Evolutionary conservation across 202 grass and related monocot genomes (phyloP).

Genomic region (Schoenoplectus triqueter): DNA sequence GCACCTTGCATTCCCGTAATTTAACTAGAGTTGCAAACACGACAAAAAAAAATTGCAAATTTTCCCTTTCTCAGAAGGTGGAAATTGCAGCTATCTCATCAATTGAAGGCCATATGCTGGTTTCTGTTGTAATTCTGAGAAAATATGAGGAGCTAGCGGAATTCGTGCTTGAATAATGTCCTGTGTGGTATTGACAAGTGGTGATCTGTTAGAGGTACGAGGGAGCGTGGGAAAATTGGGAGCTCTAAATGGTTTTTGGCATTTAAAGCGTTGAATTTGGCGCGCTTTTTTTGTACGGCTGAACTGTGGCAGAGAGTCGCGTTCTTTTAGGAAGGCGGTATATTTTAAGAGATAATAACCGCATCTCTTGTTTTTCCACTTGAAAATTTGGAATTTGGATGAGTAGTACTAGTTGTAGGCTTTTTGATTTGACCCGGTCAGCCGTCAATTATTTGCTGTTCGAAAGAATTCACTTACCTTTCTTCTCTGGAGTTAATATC

Average conservation of each 20-base stretch:
- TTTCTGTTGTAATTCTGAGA: background rate
- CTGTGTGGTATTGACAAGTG: conserved; percentile 5
- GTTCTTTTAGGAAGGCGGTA: conserved; percentile 26
- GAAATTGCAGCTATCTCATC: background rate
- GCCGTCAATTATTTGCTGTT: conserved; percentile 35
- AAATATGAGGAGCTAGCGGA: background rate
- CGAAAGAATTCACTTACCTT: conserved; percentile 4
- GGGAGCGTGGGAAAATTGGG: background rate
- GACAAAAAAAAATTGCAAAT: conserved; percentile 7
- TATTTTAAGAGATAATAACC: conserved; percentile 37
- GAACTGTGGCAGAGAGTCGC: conserved; percentile 36
- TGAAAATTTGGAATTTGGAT: background rate
- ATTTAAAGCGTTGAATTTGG: conserved; percentile 45
- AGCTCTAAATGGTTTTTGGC: background rate
- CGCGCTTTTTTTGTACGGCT: conserved; percentile 40
- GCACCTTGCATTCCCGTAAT: conserved; percentile 47
- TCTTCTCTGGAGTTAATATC: background rate
- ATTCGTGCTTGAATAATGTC: conserved; percentile 21
- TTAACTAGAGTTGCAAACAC: background rate
- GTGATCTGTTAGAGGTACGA: background rate
- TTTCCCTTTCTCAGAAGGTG: background rate
- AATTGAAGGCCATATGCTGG: background rate
- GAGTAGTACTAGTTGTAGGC: conserved; percentile 20
- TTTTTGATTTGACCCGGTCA: conserved; percentile 44
- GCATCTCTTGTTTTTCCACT: conserved; percentile 38